These are phyloP conservation scores for Hanseniaspora jakobsenii DNA, from an alignment of 805 yeast species.

Conservation along the genomic window DNA sequence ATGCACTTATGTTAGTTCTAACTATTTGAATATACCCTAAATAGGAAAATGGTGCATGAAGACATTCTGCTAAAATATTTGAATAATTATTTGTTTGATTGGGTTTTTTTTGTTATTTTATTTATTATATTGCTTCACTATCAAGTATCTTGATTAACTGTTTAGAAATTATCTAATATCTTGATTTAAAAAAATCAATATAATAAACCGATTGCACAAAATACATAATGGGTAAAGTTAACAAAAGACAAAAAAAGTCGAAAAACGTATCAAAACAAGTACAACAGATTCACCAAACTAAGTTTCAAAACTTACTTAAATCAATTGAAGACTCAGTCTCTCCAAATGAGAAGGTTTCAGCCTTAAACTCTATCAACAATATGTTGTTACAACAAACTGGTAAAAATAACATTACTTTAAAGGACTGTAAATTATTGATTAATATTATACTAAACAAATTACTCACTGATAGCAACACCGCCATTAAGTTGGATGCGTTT, in stretches of 20 bases:
- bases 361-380: constrained; percentile 8
- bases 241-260: constrained; percentile 51
- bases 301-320: constrained; percentile 21
- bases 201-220: too few relatives aligned
- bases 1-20: too few relatives aligned
- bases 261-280: constrained; percentile 35
- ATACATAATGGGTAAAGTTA: constrained; percentile 16
- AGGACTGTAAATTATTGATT: constrained; percentile 33
- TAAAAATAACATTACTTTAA: constrained; percentile 1
- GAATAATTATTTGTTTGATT: too few relatives aligned
- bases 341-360: constrained; percentile 48
- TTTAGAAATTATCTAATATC: too few relatives aligned
- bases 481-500: constrained; percentile 65
- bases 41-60: too few relatives aligned
- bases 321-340: constrained; percentile 36
- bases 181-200: too few relatives aligned
- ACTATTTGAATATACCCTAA: too few relatives aligned
- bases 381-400: constrained; percentile 13
- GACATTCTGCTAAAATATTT: too few relatives aligned
- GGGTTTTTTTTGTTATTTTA: too few relatives aligned
- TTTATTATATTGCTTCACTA: too few relatives aligned
- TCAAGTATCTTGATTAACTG: too few relatives aligned
- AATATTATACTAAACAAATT: constrained; percentile 51
- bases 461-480: constrained; percentile 56
- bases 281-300: constrained; percentile 16